Conservation (phyloP, 208 protist genomes). For the Vickermania spadyakhi region DNA sequence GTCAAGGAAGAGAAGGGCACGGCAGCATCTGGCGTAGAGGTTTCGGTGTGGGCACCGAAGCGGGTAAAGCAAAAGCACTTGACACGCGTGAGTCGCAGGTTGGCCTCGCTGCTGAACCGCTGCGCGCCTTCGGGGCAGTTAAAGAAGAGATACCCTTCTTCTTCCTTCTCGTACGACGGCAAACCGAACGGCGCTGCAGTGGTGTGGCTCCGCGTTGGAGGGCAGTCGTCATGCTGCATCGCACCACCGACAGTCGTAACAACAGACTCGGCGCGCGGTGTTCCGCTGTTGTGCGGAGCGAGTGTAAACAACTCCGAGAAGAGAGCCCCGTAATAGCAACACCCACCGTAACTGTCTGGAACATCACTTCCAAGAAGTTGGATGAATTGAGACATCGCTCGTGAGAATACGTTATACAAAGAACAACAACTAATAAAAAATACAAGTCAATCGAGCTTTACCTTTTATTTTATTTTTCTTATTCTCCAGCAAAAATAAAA, state of each 20-base stretch:
- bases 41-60: constrained; percentile 9
- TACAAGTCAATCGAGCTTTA: too few relatives aligned
- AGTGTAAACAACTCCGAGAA: constrained; percentile 18
- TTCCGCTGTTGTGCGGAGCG: neutral
- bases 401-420: too few relatives aligned
- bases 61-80: constrained; percentile 73
- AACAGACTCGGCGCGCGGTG: constrained; percentile 7
- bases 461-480: too few relatives aligned
- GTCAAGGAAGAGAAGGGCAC: too few relatives aligned
- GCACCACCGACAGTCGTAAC: too few relatives aligned
- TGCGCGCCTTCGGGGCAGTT: constrained; percentile 83
- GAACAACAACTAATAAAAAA: too few relatives aligned
- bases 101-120: constrained; percentile 71
- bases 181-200: too few relatives aligned
- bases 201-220: too few relatives aligned
- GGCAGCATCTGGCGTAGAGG: neutral
- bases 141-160: constrained; percentile 69
- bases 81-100: constrained; percentile 58
- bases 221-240: too few relatives aligned
- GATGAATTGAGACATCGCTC: constrained; percentile 58
- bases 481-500: too few relatives aligned
- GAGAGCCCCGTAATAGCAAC: constrained; percentile 59
- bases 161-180: too few relatives aligned
- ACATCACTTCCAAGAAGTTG: constrained; percentile 75
- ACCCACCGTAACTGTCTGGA: constrained; percentile 62